phyloP scores from a whole-genome alignment of 176 grass and related monocot species.

The Raddia distichophylla region DNA sequence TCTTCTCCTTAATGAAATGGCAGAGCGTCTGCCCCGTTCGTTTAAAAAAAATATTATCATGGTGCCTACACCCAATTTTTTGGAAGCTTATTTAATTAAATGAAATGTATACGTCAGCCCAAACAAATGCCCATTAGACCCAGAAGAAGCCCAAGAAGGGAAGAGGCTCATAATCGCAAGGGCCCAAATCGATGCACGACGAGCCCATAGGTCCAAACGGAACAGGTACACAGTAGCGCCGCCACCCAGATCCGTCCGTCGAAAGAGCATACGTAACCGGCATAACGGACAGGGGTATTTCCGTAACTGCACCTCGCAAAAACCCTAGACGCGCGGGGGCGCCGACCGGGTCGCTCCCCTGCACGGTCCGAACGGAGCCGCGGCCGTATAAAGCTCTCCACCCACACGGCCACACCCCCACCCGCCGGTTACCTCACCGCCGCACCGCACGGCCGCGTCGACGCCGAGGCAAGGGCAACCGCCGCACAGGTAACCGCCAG shows the following conservation, averaged over 20 bases:
- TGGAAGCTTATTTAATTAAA: neutral
- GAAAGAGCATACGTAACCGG: slow-evolving; percentile 7
- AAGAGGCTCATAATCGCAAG: too few relatives aligned
- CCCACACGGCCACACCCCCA: neutral
- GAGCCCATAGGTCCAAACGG: neutral
- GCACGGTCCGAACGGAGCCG: slow-evolving; percentile 40
- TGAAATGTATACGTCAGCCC: neutral
- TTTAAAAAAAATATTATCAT: too few relatives aligned
- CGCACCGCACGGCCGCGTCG: slow-evolving; percentile 4
- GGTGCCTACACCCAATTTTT: neutral
- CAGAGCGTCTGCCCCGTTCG: too few relatives aligned
- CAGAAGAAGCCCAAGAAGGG: too few relatives aligned
- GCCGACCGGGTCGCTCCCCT: slow-evolving; percentile 42
- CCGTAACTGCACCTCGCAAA: slow-evolving; percentile 43
- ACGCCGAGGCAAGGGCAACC: slow-evolving; percentile 26
- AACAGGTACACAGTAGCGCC: neutral
- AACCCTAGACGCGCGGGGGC: slow-evolving; percentile 56
- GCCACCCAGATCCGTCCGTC: slow-evolving; percentile 28
- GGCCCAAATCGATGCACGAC: neutral
- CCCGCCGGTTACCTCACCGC: slow-evolving; percentile 36
- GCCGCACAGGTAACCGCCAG: slow-evolving; percentile 14
- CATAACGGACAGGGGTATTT: slow-evolving; percentile 14
- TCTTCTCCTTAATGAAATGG: too few relatives aligned
- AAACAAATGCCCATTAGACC: neutral
- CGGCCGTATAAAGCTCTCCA: slow-evolving; percentile 50